Base-by-base conservation (phyloP, 495 filamentous ascomycete genomes). In the Penicillium ucsense region DNA sequence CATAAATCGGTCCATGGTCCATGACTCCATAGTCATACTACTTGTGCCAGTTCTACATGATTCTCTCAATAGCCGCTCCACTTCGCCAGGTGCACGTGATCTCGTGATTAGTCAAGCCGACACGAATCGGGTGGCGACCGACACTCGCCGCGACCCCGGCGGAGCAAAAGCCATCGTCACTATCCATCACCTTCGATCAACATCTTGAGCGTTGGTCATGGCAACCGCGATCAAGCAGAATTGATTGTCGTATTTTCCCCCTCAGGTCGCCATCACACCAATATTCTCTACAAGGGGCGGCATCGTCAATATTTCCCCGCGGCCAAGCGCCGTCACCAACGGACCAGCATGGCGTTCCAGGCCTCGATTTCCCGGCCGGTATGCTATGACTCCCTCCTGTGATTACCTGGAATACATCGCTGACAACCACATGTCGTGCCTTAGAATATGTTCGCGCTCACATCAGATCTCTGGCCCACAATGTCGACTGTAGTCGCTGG, bases 261-360 rank as follows among this genome's bases (percentile, higher is more conserved):
- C 47, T 44, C 43, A 3, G 6, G 4, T 43, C 35, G 41, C 32
- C 10, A 53, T 43, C 10, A 20, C 30, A 1, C 31, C 28, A 36
- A 3, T 8, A 1, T 8, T 20, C 32, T 10, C 10, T 43, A 35
- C 27, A 20, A 45, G 49, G 55, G 60, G 59, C 20, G 57, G 56
- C 43, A 55, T 34, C 50, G 49, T n/a, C 38, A 39, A 20, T 47
- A 29, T 47, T 57, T 52, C 38, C 53, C 41, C 46, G 62, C 68
- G 70, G 70, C 70, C 67, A 40, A 59, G 68, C 41, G 68, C 70
- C 67, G 68, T 63, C 60, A 37, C 49, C 30, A 60, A 53, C 56
- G 55, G 60, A 66, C 62, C 64, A 63, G 49, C 59, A 77, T 77
- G 74, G 72, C 69, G 55, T 74, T 75, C 52, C 71, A 73, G 63